Conservation (phyloP, 768 basidiomycete species). For the Russula sp. region DNA sequence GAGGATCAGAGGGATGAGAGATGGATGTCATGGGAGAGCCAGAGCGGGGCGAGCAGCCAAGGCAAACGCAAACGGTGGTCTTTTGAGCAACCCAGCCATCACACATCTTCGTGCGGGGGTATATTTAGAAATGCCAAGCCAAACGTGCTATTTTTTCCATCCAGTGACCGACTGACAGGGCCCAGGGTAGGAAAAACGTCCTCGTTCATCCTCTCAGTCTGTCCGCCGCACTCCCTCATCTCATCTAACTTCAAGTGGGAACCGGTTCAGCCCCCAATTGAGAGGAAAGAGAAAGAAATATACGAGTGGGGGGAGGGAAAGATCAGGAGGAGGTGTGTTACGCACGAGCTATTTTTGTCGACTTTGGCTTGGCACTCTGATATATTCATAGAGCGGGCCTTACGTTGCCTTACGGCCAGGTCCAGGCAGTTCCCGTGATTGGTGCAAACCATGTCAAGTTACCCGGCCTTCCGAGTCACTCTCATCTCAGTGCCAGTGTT, state of each 20-base stretch:
- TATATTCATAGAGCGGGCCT: slow-evolving; percentile 2
- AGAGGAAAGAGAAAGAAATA: no score
- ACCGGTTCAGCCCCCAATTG: no score
- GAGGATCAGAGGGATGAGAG: slow-evolving; percentile 10
- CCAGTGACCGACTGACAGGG: not conserved
- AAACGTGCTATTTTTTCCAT: slow-evolving; percentile 19
- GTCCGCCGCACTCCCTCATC: not conserved
- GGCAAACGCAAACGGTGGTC: slow-evolving; percentile 12
- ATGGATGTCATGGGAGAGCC: slow-evolving; percentile 18
- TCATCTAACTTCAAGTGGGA: not conserved
- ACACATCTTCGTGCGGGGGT: slow-evolving; percentile 14
- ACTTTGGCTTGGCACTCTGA: slow-evolving; percentile 5
- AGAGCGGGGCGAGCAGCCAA: not conserved
- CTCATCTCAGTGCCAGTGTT: not conserved
- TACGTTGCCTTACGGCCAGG: not conserved
- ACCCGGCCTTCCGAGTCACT: no score
- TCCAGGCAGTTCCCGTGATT: no score
- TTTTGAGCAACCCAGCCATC: slow-evolving; percentile 21
- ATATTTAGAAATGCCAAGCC: slow-evolving; percentile 24
- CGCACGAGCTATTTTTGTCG: slow-evolving; percentile 8
- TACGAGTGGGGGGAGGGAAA: no score
- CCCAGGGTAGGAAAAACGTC: not conserved
- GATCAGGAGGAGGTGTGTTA: no score
- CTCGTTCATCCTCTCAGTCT: not conserved
- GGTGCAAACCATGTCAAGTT: no score